A percentile compares a stretch with the other conserved stretches of the same genome.
These are phyloP conservation scores for Alternaria viburni DNA, from an alignment of 2,329 filamentous ascomycete species.

Conservation along the genomic window DNA sequence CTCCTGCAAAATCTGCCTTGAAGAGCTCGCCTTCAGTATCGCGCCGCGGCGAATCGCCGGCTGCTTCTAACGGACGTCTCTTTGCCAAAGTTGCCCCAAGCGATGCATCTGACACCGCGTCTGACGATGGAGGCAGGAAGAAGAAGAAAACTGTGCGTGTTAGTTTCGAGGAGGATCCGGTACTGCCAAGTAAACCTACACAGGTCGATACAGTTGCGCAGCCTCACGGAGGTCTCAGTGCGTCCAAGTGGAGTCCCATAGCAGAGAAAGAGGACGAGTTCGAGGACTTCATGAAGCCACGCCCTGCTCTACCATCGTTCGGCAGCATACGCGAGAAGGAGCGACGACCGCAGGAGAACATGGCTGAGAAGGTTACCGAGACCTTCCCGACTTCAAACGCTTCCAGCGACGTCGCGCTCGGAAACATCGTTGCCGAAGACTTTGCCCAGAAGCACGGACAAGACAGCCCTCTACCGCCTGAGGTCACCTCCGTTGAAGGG, in stretches of 20 bases:
- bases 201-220: constrained; percentile 29
- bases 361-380: constrained; percentile 61
- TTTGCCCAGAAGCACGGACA: constrained; percentile 52
- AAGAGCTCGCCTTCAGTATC: constrained; percentile 68
- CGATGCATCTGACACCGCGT: constrained; percentile 64
- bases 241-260: constrained; percentile 53
- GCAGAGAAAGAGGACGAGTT: constrained; percentile 65
- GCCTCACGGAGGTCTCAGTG: constrained; percentile 28
- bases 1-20: constrained; percentile 77
- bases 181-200: constrained; percentile 58
- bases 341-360: constrained; percentile 54
- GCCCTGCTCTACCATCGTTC: constrained; percentile 75
- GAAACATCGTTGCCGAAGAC: constrained; percentile 62
- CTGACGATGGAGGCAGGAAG: constrained; percentile 47
- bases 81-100: constrained; percentile 55
- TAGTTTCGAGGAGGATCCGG: constrained; percentile 77
- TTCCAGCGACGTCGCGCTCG: constrained; percentile 67
- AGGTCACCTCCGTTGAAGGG: constrained; percentile 73
- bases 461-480: constrained; percentile 71
- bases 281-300: constrained; percentile 72
- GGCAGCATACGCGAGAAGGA: constrained; percentile 74
- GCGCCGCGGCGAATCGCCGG: constrained; percentile 52
- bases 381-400: constrained; percentile 53
- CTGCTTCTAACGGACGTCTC: constrained; percentile 59
- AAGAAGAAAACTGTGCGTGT: constrained; percentile 70